A percentile compares a stretch with the other conserved stretches of the same genome.
Conservation (phyloP, 202 grass and related monocot genomes). For the Brachypodium distachyon region DNA sequence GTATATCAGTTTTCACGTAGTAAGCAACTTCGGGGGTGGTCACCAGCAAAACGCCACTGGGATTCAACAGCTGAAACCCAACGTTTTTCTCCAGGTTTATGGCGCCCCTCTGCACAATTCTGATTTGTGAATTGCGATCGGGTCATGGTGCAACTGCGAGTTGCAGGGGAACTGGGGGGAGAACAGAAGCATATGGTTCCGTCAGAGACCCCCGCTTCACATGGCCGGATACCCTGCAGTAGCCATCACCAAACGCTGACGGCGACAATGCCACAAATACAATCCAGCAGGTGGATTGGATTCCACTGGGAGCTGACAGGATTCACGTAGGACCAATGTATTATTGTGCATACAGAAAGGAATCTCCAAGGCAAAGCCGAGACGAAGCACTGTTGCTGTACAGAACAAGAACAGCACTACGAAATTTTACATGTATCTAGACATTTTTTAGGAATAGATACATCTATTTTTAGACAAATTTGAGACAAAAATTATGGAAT, state of each 20-base stretch:
- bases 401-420: too few relatives aligned
- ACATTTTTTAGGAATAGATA: too few relatives aligned
- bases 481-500: too few relatives aligned
- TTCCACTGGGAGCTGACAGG: not conserved
- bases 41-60: not conserved
- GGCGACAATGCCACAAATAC: not conserved
- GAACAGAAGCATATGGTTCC: not conserved
- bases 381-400: not conserved
- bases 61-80: not conserved
- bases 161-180: not conserved
- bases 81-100: not conserved
- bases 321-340: not conserved
- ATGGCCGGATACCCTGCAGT: slow-evolving; percentile 4
- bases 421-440: too few relatives aligned
- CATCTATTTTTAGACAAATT: too few relatives aligned
- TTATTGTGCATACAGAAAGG: not conserved
- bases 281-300: not conserved
- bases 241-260: slow-evolving; percentile 3
- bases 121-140: not conserved
- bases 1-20: not conserved
- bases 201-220: not conserved
- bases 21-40: not conserved
- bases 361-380: not conserved
- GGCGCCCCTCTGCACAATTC: not conserved
- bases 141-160: not conserved